phyloP scores from a whole-genome alignment of 345 rosid species.

The Syzygium grande region DNA sequence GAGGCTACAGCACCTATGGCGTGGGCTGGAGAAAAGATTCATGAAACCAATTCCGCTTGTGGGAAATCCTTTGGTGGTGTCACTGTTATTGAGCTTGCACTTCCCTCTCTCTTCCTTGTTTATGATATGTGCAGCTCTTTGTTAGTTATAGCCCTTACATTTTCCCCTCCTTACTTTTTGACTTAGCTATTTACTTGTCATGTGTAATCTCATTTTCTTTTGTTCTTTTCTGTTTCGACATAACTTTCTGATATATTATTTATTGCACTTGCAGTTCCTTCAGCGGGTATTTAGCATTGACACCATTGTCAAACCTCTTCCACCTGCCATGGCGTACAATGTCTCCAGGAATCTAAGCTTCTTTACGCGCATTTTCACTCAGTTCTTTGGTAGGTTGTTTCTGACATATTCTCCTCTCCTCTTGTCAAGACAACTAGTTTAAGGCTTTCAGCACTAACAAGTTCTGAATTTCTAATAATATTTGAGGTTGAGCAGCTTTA shows the following conservation, averaged over 20 bases:
- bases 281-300: slow-evolving; percentile 86
- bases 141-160: neutral
- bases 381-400: slow-evolving; percentile 75
- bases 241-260: neutral
- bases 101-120: neutral
- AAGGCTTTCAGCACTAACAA: neutral
- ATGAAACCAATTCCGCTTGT: neutral
- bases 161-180: neutral
- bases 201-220: neutral
- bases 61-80: neutral
- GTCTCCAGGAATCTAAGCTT: slow-evolving; percentile 91
- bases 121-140: neutral
- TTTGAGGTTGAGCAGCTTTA: neutral
- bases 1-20: neutral
- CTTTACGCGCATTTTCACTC: slow-evolving; percentile 94
- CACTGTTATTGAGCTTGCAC: neutral
- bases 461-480: neutral
- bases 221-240: neutral
- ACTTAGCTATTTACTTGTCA: neutral
- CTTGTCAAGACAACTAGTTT: neutral
- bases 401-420: neutral
- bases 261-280: slow-evolving; percentile 51
- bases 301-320: slow-evolving; percentile 95
- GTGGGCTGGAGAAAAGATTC: neutral
- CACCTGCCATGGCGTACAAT: slow-evolving; percentile 80